Base-by-base conservation (phyloP, 805 yeast genomes). In the Kodamaea kaohsiungensis region DNA sequence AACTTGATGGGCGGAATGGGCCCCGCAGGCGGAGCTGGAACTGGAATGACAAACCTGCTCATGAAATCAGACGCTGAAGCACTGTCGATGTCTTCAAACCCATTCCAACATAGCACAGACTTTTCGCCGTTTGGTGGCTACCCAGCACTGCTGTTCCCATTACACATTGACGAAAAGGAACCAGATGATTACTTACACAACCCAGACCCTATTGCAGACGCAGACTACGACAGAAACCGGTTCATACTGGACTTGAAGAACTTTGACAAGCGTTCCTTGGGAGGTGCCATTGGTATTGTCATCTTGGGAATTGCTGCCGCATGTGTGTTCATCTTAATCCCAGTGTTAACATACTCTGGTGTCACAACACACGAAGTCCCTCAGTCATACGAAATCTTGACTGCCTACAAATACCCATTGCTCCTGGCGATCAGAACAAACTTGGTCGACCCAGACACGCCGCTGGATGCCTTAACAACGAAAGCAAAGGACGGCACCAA, bases 361-460 rank as follows among this genome's bases (percentile, higher is more conserved):
- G 58, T 61, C 18, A 59, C 66, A 30, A 45, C 45, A 33, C 62
- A 56, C 46, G 25, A 38, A 30, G 18, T 43, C 22, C 72, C 75
- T 6, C 61, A 69, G 56, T 19, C 73, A 7, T 78, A 76, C 61
- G 82, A 77, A 51, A 59, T 75, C 9, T 72, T 87, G 56, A 73
- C 90, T 3, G 73, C 76, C 6, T 88, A 88, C 65, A 59, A 65
- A 12, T 88, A 87, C 63, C 85, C 86, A 3, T 69, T 69, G 12
- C 72, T 88, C 42, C 64, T 80, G 35, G 86, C 89, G 0, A 78
- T 88, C 51, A 73, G 95, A 58, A 78, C 87, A 0, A 57, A 68
- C n/a, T 70, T 88, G 46, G 71, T 89, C 13, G 96, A 89, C 63
- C 82, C 84, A 2, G 95, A 88, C 64, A 88, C 95, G 2, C 95